A percentile compares a stretch with the other conserved stretches of the same genome.
phyloP scores from a whole-genome alignment of 768 basidiomycete species.

The Lactarius hatsudake region DNA sequence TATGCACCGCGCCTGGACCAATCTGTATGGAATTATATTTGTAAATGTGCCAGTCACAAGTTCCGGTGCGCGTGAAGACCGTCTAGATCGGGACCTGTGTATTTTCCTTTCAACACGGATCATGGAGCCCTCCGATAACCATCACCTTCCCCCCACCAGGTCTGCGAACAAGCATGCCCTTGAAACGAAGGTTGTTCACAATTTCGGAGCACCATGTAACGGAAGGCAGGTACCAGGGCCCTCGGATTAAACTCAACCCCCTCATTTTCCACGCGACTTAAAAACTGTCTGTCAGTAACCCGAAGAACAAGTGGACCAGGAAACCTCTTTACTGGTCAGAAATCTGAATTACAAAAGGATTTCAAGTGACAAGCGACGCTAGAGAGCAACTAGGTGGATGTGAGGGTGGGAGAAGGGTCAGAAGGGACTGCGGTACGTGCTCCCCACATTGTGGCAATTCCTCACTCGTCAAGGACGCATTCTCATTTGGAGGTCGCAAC shows the following conservation, averaged over 20 bases:
- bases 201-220: neutral
- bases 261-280: neutral
- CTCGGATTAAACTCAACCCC: neutral
- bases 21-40: slow-evolving; percentile 5
- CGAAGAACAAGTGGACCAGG: neutral
- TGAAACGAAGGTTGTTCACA: neutral
- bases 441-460: neutral
- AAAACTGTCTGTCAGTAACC: neutral
- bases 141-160: neutral
- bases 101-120: neutral
- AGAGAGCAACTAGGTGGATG: neutral
- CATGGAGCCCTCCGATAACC: neutral
- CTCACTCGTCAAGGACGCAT: neutral
- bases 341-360: neutral
- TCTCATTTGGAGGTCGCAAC: neutral
- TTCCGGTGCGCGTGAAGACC: neutral
- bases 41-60: slow-evolving; percentile 1
- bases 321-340: neutral
- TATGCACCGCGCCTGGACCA: slow-evolving; percentile 9
- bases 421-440: slow-evolving; percentile 1
- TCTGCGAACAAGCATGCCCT: neutral
- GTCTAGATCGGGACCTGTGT: neutral
- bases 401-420: neutral
- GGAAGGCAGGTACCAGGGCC: neutral
- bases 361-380: neutral